Evolutionary conservation across 768 basidiomycete genomes (phyloP).

Genomic region (Galerina sulciceps): DNA sequence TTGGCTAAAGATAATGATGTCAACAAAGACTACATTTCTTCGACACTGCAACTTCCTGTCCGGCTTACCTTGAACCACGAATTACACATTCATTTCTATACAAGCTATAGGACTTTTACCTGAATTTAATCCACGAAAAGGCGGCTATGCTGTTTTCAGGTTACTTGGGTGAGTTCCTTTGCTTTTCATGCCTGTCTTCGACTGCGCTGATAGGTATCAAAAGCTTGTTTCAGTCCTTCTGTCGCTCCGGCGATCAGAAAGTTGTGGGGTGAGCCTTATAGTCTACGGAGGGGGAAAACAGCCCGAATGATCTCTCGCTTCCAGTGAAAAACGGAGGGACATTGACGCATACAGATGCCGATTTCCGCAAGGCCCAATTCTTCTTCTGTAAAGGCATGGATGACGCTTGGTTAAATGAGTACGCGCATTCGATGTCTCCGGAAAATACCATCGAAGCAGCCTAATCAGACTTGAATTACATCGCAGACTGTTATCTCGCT

Average conservation of each 20-base stretch:
- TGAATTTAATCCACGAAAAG: not conserved
- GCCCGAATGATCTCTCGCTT: not conserved
- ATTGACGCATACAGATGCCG: slow-evolving; percentile 34
- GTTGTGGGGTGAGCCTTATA: slow-evolving; percentile 36
- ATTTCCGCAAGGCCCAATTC: slow-evolving; percentile 37
- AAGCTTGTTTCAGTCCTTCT: slow-evolving; percentile 44
- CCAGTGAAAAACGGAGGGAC: slow-evolving; percentile 41
- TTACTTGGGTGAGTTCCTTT: slow-evolving; percentile 11
- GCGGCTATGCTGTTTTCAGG: slow-evolving; percentile 11
- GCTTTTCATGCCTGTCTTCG: not conserved
- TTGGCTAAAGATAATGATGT: slow-evolving; percentile 4
- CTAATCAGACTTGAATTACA: too few relatives aligned
- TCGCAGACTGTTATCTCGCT: slow-evolving; percentile 31
- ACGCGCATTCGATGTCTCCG: slow-evolving; percentile 6
- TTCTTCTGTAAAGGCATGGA: slow-evolving; percentile 41
- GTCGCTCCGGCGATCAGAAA: slow-evolving; percentile 30
- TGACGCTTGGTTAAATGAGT: slow-evolving; percentile 43
- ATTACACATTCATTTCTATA: not conserved
- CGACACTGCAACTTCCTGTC: not conserved
- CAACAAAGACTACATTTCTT: slow-evolving; percentile 1
- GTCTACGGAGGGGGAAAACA: not conserved
- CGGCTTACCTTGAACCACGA: not conserved
- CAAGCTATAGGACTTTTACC: not conserved
- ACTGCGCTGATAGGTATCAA: not conserved
- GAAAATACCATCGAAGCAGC: too few relatives aligned